phyloP scores from a whole-genome alignment of 2,329 filamentous ascomycete species.

The Sporothrix inflata region DNA sequence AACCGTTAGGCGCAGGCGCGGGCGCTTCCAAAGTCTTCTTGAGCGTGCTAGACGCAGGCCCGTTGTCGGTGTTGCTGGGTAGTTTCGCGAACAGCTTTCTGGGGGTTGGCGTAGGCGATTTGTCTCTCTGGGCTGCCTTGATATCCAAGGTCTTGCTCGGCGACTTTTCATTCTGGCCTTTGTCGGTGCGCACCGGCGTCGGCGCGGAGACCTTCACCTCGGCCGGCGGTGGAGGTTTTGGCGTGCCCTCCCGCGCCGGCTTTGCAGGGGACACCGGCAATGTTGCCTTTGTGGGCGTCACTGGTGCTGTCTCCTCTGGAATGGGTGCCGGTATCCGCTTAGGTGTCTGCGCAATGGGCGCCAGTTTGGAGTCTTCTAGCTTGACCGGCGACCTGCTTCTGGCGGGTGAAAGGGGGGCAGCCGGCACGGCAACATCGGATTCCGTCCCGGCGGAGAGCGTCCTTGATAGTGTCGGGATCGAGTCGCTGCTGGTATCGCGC shows the following conservation, averaged over 20 bases:
- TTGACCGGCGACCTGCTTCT: not conserved
- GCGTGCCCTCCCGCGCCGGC: not conserved
- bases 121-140: slow-evolving; percentile 9
- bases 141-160: not conserved
- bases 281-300: slow-evolving; percentile 18
- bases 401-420: not conserved
- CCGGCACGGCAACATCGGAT: slow-evolving; percentile 44
- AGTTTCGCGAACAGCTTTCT: slow-evolving; percentile 18
- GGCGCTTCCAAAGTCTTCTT: slow-evolving; percentile 19
- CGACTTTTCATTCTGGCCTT: not conserved
- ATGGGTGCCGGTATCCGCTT: slow-evolving; percentile 3
- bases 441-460: slow-evolving; percentile 47
- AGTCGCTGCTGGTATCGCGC: slow-evolving; percentile 50
- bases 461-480: slow-evolving; percentile 43
- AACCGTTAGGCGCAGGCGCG: not conserved
- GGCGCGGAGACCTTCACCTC: not conserved
- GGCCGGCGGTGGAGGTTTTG: not conserved
- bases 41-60: not conserved
- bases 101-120: not conserved
- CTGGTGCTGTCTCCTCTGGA: slow-evolving; percentile 12
- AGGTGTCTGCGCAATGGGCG: slow-evolving; percentile 2
- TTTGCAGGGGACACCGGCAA: not conserved
- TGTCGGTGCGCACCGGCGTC: not conserved
- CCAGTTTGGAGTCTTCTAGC: slow-evolving; percentile 41
- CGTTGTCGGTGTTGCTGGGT: not conserved